phyloP scores from a whole-genome alignment of 345 rosid genomes.

The Nephelium lappaceum region DNA sequence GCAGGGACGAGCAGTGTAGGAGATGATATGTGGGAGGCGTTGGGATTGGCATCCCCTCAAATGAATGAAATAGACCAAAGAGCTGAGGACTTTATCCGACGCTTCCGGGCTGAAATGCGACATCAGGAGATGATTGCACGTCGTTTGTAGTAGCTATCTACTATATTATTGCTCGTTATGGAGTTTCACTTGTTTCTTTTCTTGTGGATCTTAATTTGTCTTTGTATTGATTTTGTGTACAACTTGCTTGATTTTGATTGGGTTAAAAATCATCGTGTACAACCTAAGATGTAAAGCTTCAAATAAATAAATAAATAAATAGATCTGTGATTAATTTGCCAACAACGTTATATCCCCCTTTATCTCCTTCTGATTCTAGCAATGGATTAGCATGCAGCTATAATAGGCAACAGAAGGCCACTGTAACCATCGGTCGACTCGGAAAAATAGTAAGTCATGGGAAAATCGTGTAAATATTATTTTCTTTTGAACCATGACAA shows the following conservation, averaged over 20 bases:
- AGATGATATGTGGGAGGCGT: constrained; percentile 53
- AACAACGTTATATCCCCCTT: no score
- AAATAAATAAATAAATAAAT: no score
- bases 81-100: constrained; percentile 71
- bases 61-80: constrained; percentile 68
- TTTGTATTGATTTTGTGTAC: background rate
- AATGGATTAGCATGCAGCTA: no score
- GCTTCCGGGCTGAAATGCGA: constrained; percentile 58
- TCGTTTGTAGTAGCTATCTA: constrained; percentile 25
- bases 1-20: constrained; percentile 22
- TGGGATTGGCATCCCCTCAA: constrained; percentile 48
- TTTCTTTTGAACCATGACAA: no score
- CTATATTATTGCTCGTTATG: background rate
- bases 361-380: no score
- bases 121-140: constrained; percentile 50
- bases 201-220: background rate
- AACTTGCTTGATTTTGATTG: background rate
- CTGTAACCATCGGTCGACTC: no score
- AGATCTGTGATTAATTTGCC: no score
- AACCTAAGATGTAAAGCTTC: no score
- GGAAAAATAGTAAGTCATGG: no score
- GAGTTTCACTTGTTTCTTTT: background rate
- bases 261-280: background rate
- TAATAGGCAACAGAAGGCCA: no score
- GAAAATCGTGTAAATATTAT: no score